A percentile compares a stretch with the other conserved stretches of the same genome.
Conservation (phyloP, 208 protist genomes). For the Crithidia acanthocephali region DNA sequence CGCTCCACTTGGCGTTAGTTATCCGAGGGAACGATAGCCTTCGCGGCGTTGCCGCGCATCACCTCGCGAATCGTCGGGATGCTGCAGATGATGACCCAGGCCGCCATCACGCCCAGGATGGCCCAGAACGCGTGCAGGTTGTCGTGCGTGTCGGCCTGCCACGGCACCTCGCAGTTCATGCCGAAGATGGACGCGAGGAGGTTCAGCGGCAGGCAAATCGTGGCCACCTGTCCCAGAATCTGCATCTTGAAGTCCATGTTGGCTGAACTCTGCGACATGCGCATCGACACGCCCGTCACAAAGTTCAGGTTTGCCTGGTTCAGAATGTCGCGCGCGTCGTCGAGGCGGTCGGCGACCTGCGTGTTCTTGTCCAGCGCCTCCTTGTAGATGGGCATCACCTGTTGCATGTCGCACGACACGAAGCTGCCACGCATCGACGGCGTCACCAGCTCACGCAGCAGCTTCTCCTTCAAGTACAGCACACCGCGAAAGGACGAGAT, state of each 20-base stretch:
- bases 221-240: slow-evolving; percentile 76
- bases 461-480: slow-evolving; percentile 81
- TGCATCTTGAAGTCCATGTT: slow-evolving; percentile 87
- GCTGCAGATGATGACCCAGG: slow-evolving; percentile 64
- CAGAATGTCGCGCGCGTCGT: slow-evolving; percentile 78
- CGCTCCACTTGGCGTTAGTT: slow-evolving; percentile 9
- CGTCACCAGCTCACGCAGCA: slow-evolving; percentile 71
- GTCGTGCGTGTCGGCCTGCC: slow-evolving; percentile 53
- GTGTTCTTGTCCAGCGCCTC: slow-evolving; percentile 66
- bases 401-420: slow-evolving; percentile 39
- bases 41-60: slow-evolving; percentile 44
- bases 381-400: slow-evolving; percentile 46
- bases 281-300: slow-evolving; percentile 83
- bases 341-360: slow-evolving; percentile 72
- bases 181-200: slow-evolving; percentile 87
- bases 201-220: slow-evolving; percentile 87
- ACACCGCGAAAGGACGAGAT: slow-evolving; percentile 60
- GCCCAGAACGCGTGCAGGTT: slow-evolving; percentile 67
- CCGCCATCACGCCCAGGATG: slow-evolving; percentile 65
- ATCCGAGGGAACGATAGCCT: slow-evolving; percentile 62
- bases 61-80: slow-evolving; percentile 55
- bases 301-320: slow-evolving; percentile 91
- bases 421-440: slow-evolving; percentile 79
- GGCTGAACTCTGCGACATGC: slow-evolving; percentile 85
- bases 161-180: slow-evolving; percentile 92